A percentile compares a stretch with the other conserved stretches of the same genome.
phyloP scores from a whole-genome alignment of 192 early-diverging fungal species.

The Gamsiella multidivaricata region DNA sequence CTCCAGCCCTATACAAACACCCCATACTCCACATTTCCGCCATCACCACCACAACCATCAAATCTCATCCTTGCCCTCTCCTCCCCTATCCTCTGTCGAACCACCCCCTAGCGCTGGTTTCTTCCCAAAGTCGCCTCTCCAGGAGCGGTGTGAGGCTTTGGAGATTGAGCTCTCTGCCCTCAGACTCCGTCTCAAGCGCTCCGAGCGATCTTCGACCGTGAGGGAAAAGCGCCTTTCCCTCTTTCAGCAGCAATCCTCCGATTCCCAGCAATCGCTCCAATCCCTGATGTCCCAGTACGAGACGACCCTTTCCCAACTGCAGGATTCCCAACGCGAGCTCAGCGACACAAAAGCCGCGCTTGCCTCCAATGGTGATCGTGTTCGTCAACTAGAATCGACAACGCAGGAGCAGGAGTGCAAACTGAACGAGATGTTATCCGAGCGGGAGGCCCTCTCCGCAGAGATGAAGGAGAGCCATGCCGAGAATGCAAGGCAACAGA shows the following conservation, averaged over 20 bases:
- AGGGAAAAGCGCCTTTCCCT: slow-evolving; percentile 41
- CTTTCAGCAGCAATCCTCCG: slow-evolving; percentile 32
- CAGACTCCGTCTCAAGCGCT: slow-evolving; percentile 21
- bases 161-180: slow-evolving; percentile 34
- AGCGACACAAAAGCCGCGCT: neutral
- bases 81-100: slow-evolving; percentile 31
- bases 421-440: slow-evolving; percentile 17
- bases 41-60: slow-evolving; percentile 7
- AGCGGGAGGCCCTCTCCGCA: slow-evolving; percentile 20
- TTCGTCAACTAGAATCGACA: slow-evolving; percentile 15
- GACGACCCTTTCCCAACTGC: slow-evolving; percentile 7
- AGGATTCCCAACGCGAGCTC: slow-evolving; percentile 18
- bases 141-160: slow-evolving; percentile 40
- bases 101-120: slow-evolving; percentile 20
- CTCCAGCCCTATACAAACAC: no score
- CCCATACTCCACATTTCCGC: slow-evolving; percentile 17
- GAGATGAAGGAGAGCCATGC: slow-evolving; percentile 34
- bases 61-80: slow-evolving; percentile 29
- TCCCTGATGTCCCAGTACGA: slow-evolving; percentile 25
- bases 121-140: slow-evolving; percentile 30
- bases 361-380: neutral
- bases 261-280: slow-evolving; percentile 24
- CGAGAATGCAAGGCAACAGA: slow-evolving; percentile 24
- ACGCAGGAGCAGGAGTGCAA: slow-evolving; percentile 18
- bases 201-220: slow-evolving; percentile 18